Conservation (phyloP, 371 early-diverging fungal species). For the Mortierella sp. region DNA sequence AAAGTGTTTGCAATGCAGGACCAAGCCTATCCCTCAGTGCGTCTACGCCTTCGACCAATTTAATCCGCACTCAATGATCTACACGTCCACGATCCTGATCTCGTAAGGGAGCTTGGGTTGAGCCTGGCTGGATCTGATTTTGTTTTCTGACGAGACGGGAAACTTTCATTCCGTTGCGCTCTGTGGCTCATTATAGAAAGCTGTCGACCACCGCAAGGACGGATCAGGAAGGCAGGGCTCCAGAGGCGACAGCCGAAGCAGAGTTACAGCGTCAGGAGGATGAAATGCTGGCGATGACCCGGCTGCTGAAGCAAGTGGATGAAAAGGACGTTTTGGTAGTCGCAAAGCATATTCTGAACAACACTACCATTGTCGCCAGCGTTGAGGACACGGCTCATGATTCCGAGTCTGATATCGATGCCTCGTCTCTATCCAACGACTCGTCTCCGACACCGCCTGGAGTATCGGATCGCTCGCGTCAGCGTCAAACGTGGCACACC, state of each 20-base stretch:
- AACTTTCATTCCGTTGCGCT: too few species aligned
- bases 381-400: not conserved
- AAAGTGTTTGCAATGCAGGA: too few species aligned
- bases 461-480: too few species aligned
- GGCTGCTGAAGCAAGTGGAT: constrained; percentile 24
- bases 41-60: constrained; percentile 14
- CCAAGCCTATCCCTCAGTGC: too few species aligned
- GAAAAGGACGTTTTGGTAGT: constrained; percentile 17
- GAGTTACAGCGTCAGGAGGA: constrained; percentile 41
- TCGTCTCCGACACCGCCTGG: too few species aligned
- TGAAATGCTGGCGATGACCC: constrained; percentile 36
- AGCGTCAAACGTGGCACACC: too few species aligned
- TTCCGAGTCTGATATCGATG: not conserved
- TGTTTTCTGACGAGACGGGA: too few species aligned
- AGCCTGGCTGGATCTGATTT: too few species aligned
- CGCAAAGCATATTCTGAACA: constrained; percentile 24
- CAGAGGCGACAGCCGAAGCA: constrained; percentile 16
- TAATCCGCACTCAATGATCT: constrained; percentile 16
- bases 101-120: too few species aligned
- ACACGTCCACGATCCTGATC: not conserved
- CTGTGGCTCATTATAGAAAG: too few species aligned
- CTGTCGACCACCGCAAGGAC: not conserved
- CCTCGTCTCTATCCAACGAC: not conserved
- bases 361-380: not conserved
- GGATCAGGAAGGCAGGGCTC: constrained; percentile 6